Evolutionary conservation across 768 basidiomycete species (phyloP).

Genomic region (Suillus lakei): DNA sequence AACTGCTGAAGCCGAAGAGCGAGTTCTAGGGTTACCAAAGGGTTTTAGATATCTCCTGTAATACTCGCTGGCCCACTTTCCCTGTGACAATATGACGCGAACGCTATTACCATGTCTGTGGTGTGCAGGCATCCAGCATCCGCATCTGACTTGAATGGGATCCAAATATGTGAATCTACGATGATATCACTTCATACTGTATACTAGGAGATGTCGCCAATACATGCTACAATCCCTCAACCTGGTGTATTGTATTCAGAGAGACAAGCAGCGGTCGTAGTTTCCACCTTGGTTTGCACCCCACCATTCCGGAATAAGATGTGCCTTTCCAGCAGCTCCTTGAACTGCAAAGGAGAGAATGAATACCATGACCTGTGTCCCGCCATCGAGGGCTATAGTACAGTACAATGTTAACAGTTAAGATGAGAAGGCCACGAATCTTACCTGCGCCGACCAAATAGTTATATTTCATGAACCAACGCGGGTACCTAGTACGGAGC

Average conservation of each 20-base stretch:
- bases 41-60: conserved; percentile 53
- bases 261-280: conserved; percentile 19
- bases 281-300: conserved; percentile 52
- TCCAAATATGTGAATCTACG: neutral
- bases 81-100: neutral
- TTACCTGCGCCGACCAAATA: conserved; percentile 48
- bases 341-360: conserved; percentile 54
- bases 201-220: neutral
- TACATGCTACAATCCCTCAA: neutral
- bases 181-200: neutral
- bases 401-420: neutral
- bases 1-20: conserved; percentile 41
- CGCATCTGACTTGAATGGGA: neutral
- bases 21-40: conserved; percentile 34
- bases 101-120: neutral
- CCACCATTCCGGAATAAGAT: conserved; percentile 58
- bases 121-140: neutral
- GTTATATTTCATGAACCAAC: conserved; percentile 44
- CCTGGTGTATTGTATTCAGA: neutral
- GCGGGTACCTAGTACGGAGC: conserved; percentile 39
- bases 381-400: conserved; percentile 39
- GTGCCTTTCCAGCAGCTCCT: conserved; percentile 51
- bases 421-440: neutral
- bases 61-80: neutral
- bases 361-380: conserved; percentile 57